Base-by-base conservation (phyloP, 192 early-diverging fungal genomes). In the Entophlyctis helioformis region DNA sequence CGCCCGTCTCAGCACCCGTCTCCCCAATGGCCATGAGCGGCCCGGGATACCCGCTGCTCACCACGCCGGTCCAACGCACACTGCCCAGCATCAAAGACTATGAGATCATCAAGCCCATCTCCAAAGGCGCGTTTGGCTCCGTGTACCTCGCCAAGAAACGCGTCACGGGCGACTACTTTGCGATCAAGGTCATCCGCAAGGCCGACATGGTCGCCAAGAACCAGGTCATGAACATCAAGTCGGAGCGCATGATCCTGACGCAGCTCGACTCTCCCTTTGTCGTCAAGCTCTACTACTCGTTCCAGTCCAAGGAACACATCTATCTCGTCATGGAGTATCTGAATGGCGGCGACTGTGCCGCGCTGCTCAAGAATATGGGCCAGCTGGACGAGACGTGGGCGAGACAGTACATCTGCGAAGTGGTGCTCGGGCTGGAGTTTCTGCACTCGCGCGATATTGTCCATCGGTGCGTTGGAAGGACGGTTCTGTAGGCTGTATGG, bases 161-260 rank as follows among this genome's bases (percentile, higher is more conserved):
- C 18, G 59, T 80, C 1, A 91, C 87, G 2, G 87, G 87, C 8
- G 83, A 87, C 48, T 89, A 88, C 42, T 87, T 65, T 63, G 87
- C 87, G 0, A 87, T 91, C 63, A 91, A 91, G 46, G 82, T 89
- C 11, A 60, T 91, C 19, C 74, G 78, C 20, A 91, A 91, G 43
- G 73, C 80, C 1, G 87, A 91, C 44, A 91, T 91, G 87, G 72
- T 89, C 42, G 83, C 84, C 23, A 91, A 91, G 61, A 91, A 91
- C 50, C 87, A 91, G 60, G 86, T 89, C 18, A 86, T 78, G 26
- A 91, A 91, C 48, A 82, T 91, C 61, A 86, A 86, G 51, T 79
- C 86, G 0, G 87, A 91, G 49, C 63, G 86, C n/a, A 79, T 87
- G 75, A 89, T 91, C 52, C 63, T 91, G 26, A 86, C 83, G 55